Evolutionary conservation across 169 alveolate genomes (phyloP), one percentile per base, ranked within the genome.

Genomic region (Plasmodium berghei): DNA sequence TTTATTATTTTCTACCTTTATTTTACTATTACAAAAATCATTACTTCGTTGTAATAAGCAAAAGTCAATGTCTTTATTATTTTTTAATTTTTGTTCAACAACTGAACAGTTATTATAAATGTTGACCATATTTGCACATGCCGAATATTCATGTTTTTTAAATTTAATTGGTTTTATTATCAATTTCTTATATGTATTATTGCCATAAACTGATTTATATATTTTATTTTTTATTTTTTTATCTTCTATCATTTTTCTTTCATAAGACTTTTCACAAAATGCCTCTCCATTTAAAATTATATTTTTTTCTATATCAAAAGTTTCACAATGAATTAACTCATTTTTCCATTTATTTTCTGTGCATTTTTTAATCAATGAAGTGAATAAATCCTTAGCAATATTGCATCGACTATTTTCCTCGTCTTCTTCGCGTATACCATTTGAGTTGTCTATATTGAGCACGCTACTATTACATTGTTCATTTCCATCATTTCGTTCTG

Each of bases 181-280:
- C 20, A 10, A 5, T 40, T 75, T 61, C 24, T 61, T 75, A 75
- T 75, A 75, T 34, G 0, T 34, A 63, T 16, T 16, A 48, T 75
- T 45, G 2, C 49, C 73, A 26, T 75, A 75, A n/a, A 62, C 42
- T 2, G 88, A 75, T 62, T 45, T 75, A 16, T 12, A 12, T 54
- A 9, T 52, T 62, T 62, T 75, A 2, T 12, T 16, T 54, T 16
- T 26, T 8, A 12, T 10, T 9, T 10, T 56, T 20, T 48, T 40
- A 28, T 75, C 75, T 40, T 75, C 69, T 42, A 75, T 14, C 9
- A 48, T 42, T 62, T 20, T 63, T 45, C 74, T 61, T 75, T 75
- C 88, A 24, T 48, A 75, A 1, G 88, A 75, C 16, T 74, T 75
- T 52, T 75, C 63, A 63, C 88, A 75, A 66, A 75, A 75, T 42